Percentiles rank a stretch among this genome's conserved stretches.
Evolutionary conservation across 2,329 filamentous ascomycete genomes (phyloP).

Genomic region (Cladosporium velox): DNA sequence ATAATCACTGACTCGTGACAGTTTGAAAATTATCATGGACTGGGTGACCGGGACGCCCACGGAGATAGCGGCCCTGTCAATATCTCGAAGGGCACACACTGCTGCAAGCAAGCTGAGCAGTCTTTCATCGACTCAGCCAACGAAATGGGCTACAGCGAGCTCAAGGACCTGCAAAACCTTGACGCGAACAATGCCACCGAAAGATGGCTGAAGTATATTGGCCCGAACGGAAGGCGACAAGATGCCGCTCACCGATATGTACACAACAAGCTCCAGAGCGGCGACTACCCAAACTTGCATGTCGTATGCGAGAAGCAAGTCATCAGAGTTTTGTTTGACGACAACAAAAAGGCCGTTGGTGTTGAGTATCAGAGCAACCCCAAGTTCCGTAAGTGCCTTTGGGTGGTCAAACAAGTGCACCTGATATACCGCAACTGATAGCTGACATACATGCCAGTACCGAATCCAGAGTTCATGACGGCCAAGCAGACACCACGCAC

Average conservation of each 20-base stretch:
- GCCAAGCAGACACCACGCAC: conserved; percentile 44
- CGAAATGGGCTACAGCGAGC: conserved; percentile 53
- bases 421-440: background rate
- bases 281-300: conserved; percentile 59
- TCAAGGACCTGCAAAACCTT: conserved; percentile 57
- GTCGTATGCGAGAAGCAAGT: conserved; percentile 60
- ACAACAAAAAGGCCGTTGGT: conserved; percentile 55
- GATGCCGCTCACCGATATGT: conserved; percentile 60
- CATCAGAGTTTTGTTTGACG: conserved; percentile 41
- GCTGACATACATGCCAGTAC: conserved; percentile 9
- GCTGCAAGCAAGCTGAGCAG: conserved; percentile 42
- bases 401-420: background rate
- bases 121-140: conserved; percentile 54
- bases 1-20: conserved; percentile 24
- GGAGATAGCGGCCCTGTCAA: conserved; percentile 59
- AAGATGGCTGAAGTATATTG: conserved; percentile 54
- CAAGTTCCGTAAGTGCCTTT: conserved; percentile 40
- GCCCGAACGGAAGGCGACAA: conserved; percentile 56
- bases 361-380: conserved; percentile 56
- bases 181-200: conserved; percentile 46
- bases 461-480: conserved; percentile 32
- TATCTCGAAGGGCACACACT: conserved; percentile 54
- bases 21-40: conserved; percentile 59
- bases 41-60: conserved; percentile 49
- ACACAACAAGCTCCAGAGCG: conserved; percentile 53